Evolutionary conservation across 805 yeast species (phyloP).

Genomic region (Ogataea degrootiae): DNA sequence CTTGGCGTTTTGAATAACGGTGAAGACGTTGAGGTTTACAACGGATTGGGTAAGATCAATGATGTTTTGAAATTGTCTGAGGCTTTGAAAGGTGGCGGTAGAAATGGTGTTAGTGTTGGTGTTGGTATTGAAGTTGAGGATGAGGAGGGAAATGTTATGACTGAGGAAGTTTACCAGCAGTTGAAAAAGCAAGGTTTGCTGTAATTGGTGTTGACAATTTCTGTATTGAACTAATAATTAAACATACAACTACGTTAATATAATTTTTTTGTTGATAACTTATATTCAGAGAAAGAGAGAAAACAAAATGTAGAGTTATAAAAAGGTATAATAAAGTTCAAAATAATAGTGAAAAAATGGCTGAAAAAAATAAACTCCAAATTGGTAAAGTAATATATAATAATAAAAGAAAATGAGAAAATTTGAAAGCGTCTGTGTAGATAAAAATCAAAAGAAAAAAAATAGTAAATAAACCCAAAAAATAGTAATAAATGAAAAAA

Average conservation of each 20-base stretch:
- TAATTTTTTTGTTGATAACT: not conserved
- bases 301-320: not conserved
- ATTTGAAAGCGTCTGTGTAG: too few species aligned
- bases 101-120: constrained; percentile 33
- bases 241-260: not conserved
- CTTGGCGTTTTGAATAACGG: constrained; percentile 53
- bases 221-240: not conserved
- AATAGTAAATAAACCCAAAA: too few species aligned
- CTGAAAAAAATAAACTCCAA: not conserved
- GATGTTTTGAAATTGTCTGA: constrained; percentile 66
- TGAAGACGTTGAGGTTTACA: constrained; percentile 41
- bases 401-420: too few species aligned
- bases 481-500: too few species aligned
- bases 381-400: not conserved
- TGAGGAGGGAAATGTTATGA: constrained; percentile 89
- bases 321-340: not conserved
- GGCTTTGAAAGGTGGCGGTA: constrained; percentile 33
- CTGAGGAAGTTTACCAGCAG: constrained; percentile 75
- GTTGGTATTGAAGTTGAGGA: constrained; percentile 81
- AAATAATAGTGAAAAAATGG: not conserved
- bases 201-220: constrained; percentile 23
- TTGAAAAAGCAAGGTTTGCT: constrained; percentile 83
- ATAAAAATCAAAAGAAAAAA: too few species aligned
- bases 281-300: not conserved
- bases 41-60: constrained; percentile 58